Evolutionary conservation across 2,329 filamentous ascomycete genomes (phyloP).

Genomic region (Bipolaris gigantea): DNA sequence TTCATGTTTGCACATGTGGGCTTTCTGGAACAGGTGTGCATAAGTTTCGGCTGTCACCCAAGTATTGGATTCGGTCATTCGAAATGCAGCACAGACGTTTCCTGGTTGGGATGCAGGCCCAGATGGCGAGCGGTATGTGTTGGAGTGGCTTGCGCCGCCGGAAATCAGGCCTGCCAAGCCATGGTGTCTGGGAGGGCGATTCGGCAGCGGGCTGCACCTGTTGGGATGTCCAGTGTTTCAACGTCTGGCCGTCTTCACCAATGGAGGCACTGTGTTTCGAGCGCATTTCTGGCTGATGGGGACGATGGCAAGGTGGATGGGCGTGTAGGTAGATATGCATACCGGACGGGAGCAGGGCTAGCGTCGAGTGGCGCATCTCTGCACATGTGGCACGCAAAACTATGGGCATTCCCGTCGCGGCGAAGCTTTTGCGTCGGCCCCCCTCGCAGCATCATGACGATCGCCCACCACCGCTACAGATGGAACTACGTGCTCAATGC

Average conservation of each 20-base stretch:
- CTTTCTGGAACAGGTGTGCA: background rate
- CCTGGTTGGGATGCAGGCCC: background rate
- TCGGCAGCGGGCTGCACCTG: background rate
- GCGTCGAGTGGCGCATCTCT: background rate
- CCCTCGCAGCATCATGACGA: background rate
- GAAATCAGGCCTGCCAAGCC: background rate
- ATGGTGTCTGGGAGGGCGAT: background rate
- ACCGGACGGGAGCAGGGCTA: constrained; percentile 4
- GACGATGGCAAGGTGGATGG: background rate
- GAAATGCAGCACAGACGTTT: background rate
- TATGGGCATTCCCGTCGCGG: too few relatives aligned
- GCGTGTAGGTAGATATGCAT: too few relatives aligned
- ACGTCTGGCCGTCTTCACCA: background rate
- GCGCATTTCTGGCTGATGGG: background rate
- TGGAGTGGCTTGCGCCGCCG: background rate
- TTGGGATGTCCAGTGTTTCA: background rate
- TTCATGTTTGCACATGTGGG: background rate
- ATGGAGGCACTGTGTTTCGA: background rate
- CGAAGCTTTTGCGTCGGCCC: too few relatives aligned
- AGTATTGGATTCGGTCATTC: background rate
- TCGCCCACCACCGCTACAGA: background rate
- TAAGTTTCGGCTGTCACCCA: background rate
- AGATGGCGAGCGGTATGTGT: background rate
- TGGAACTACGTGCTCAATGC: background rate
- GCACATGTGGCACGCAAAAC: constrained; percentile 3